phyloP scores from a whole-genome alignment of 2,329 filamentous ascomycete genomes.

The Graphilbum sp. region DNA sequence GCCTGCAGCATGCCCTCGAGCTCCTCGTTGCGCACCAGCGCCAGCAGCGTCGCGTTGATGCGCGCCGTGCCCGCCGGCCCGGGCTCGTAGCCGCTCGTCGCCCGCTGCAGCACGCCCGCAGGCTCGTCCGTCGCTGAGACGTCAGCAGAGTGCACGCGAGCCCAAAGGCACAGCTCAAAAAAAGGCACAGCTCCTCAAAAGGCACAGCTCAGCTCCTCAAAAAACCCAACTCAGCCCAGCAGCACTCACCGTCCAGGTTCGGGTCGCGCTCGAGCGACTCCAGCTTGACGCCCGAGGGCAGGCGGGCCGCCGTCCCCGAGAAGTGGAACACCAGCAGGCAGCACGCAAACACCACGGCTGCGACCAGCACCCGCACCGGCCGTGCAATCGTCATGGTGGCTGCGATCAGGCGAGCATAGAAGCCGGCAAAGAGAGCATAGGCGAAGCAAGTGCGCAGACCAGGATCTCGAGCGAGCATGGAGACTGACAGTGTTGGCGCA shows the following conservation, averaged over 20 bases:
- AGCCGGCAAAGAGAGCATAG: not conserved
- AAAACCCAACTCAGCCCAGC: too few relatives aligned
- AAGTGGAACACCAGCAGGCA: constrained; percentile 66
- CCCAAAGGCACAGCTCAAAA: not conserved
- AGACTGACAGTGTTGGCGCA: too few relatives aligned
- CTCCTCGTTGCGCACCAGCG: constrained; percentile 86
- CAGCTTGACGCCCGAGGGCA: constrained; percentile 21
- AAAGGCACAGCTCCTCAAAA: too few relatives aligned
- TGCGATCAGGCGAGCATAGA: not conserved
- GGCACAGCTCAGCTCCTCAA: too few relatives aligned
- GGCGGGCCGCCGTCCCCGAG: constrained; percentile 37
- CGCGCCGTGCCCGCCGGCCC: constrained; percentile 61
- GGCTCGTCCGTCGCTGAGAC: constrained; percentile 65
- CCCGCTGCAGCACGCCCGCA: constrained; percentile 55
- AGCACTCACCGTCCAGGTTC: constrained; percentile 61
- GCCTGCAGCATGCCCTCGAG: constrained; percentile 67
- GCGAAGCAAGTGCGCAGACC: not conserved
- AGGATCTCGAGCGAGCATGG: too few relatives aligned
- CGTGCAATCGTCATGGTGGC: constrained; percentile 62
- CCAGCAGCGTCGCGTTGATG: constrained; percentile 84
- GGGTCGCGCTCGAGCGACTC: constrained; percentile 52
- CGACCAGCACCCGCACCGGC: constrained; percentile 64
- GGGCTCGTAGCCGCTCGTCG: constrained; percentile 61
- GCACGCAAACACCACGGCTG: constrained; percentile 51
- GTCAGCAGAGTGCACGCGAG: constrained; percentile 1